These are phyloP conservation scores for Ballota nigra DNA, from an alignment of 257 asterid species.

Conservation along the genomic window DNA sequence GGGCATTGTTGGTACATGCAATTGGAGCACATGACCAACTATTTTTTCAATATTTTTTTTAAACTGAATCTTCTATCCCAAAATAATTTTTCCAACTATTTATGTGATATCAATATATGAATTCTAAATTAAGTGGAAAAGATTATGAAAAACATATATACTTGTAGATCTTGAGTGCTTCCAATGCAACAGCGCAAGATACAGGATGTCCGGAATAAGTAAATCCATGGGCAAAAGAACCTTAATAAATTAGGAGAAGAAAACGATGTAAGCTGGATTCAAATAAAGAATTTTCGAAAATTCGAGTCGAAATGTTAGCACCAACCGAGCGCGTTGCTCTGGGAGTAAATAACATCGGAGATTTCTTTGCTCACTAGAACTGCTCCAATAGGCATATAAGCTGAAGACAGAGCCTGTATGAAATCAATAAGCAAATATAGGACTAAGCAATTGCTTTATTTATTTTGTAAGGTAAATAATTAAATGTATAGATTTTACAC, in stretches of 20 bases:
- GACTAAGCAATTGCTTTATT: neutral
- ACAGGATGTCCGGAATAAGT: constrained; percentile 98
- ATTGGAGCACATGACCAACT: no score
- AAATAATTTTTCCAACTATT: no score
- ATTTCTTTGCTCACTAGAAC: constrained; percentile 81
- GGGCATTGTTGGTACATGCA: no score
- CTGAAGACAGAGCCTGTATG: constrained; percentile 88
- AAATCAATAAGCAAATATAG: neutral
- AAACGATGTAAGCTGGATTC: neutral
- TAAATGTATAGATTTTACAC: no score
- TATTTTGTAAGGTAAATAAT: no score
- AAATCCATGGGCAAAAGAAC: constrained; percentile 90
- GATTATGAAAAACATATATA: constrained; percentile 32
- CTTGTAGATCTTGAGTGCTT: constrained; percentile 86
- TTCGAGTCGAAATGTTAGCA: no score
- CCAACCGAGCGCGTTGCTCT: constrained; percentile 87
- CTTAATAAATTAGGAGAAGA: constrained; percentile 26
- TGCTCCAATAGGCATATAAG: constrained; percentile 94
- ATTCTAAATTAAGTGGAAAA: neutral
- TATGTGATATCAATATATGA: neutral
- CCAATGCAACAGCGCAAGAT: constrained; percentile 93
- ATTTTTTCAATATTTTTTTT: no score
- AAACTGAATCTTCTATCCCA: no score
- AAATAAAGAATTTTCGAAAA: neutral
- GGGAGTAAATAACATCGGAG: constrained; percentile 74